phyloP scores from a whole-genome alignment of 352 stramenopile genomes.

The Phytophthora citrophthora region DNA sequence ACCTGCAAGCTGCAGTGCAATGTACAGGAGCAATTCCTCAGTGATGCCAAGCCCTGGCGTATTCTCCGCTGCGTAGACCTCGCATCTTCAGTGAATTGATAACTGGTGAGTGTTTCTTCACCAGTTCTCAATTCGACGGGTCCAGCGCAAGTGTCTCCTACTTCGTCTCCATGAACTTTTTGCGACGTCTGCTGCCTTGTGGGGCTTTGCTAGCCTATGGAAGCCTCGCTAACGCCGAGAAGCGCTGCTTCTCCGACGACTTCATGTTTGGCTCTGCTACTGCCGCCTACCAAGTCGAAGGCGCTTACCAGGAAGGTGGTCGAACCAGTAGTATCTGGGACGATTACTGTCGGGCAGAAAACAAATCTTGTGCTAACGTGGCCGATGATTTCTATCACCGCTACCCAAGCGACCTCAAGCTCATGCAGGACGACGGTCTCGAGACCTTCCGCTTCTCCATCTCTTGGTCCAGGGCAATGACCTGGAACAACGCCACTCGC shows the following conservation, averaged over 20 bases:
- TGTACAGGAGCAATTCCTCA: no score
- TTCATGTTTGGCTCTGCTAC: constrained; percentile 88
- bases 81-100: no score
- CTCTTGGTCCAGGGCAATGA: constrained; percentile 90
- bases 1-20: no score
- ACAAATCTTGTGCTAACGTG: constrained; percentile 84
- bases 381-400: constrained; percentile 93
- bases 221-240: background rate
- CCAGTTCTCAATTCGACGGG: background rate
- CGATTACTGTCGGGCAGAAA: constrained; percentile 73
- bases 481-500: constrained; percentile 54
- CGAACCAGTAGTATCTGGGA: constrained; percentile 92
- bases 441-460: constrained; percentile 91
- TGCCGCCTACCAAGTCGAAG: constrained; percentile 92
- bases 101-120: no score
- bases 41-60: background rate
- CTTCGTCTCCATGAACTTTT: background rate
- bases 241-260: constrained; percentile 40
- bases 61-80: background rate
- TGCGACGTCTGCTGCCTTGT: background rate
- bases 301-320: constrained; percentile 71
- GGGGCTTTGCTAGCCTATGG: no score
- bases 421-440: constrained; percentile 88
- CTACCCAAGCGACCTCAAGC: constrained; percentile 88
- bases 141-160: background rate